A percentile compares a stretch with the other conserved stretches of the same genome.
These are phyloP conservation scores for Grifola frondosa DNA, from an alignment of 1,284 basidiomycete genomes.

Conservation along the genomic window DNA sequence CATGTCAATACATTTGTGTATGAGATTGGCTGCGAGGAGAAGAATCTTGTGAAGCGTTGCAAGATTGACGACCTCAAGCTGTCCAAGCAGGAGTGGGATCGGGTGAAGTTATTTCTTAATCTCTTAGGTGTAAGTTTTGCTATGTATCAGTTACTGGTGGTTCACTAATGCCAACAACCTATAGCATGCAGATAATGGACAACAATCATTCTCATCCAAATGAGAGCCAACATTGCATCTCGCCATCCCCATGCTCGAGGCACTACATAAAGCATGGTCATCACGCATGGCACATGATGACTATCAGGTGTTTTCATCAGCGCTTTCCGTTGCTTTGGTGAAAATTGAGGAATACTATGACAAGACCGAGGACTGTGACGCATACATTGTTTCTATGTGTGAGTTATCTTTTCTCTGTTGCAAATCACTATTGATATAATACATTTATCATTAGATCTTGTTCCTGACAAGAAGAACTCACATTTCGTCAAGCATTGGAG, in stretches of 20 bases:
- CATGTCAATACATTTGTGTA: conserved; percentile 32
- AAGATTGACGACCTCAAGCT: conserved; percentile 33
- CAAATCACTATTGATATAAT: background rate
- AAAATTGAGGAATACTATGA: conserved; percentile 20
- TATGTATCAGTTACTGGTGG: background rate
- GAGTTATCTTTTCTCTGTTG: conserved; percentile 3
- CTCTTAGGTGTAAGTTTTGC: conserved; percentile 31
- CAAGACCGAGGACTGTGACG: conserved; percentile 12
- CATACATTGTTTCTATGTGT: conserved; percentile 16
- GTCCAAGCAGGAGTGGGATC: conserved; percentile 32
- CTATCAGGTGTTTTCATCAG: conserved; percentile 21
- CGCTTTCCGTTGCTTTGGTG: conserved; percentile 5
- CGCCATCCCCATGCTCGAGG: conserved; percentile 38
- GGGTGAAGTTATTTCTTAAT: conserved; percentile 25
- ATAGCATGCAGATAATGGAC: conserved; percentile 36
- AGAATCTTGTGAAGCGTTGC: conserved; percentile 20
- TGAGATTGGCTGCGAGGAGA: conserved; percentile 29
- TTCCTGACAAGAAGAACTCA: conserved; percentile 17
- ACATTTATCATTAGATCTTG: conserved; percentile 15
- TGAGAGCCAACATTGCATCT: conserved; percentile 25
- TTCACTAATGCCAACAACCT: too few relatives aligned
- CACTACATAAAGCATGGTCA: conserved; percentile 34
- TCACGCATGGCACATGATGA: conserved; percentile 11
- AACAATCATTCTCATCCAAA: conserved; percentile 43
- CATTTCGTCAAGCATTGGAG: conserved; percentile 24